Conservation (phyloP, 805 yeast genomes). For the Saccharomycopsis sp. region DNA sequence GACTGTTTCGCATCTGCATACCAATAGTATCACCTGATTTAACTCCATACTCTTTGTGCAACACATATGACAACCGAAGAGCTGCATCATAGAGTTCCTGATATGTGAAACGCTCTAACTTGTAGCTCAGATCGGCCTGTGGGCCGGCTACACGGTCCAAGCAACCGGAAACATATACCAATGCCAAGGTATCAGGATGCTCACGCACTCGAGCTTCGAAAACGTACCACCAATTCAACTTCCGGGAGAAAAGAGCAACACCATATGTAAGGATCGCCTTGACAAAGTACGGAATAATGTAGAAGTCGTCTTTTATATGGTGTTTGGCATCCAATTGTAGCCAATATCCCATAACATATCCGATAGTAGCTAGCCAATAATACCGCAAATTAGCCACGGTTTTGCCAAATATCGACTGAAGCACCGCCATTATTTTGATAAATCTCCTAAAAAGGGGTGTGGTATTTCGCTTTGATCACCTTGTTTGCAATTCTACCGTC, state of each 20-base stretch:
- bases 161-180: slow-evolving; percentile 38
- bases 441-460: background rate
- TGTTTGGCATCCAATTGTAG: slow-evolving; percentile 27
- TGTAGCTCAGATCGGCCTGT: slow-evolving; percentile 35
- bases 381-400: background rate
- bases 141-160: slow-evolving; percentile 32
- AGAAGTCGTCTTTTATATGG: slow-evolving; percentile 45
- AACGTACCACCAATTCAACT: slow-evolving; percentile 59
- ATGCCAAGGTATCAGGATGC: slow-evolving; percentile 48
- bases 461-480: too few relatives aligned
- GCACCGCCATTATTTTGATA: background rate
- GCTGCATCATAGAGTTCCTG: slow-evolving; percentile 60
- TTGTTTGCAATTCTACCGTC: background rate
- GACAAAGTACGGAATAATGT: slow-evolving; percentile 40
- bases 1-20: slow-evolving; percentile 74
- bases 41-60: slow-evolving; percentile 58
- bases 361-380: background rate
- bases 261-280: slow-evolving; percentile 37
- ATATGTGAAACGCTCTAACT: slow-evolving; percentile 60
- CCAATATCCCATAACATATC: background rate
- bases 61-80: slow-evolving; percentile 56
- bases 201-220: slow-evolving; percentile 51
- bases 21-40: slow-evolving; percentile 64
- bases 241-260: slow-evolving; percentile 25
- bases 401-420: background rate